These are phyloP conservation scores for Pelargonium cotyledonis DNA, from an alignment of 441 rosid species.

Conservation along the genomic window DNA sequence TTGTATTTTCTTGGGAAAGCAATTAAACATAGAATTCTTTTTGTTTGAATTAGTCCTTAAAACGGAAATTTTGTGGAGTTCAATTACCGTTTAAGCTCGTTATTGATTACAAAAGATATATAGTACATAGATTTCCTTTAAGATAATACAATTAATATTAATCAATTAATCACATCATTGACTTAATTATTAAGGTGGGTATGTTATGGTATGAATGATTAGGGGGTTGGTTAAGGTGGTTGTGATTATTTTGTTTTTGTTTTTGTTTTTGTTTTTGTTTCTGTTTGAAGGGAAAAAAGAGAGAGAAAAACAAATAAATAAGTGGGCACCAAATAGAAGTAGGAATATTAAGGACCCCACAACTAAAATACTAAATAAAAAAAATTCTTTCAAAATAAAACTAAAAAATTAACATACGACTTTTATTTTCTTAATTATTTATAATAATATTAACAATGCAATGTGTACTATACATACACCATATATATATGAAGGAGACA, in stretches of 20 bases:
- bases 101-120: too few species aligned
- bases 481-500: not conserved
- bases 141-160: not conserved
- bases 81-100: too few species aligned
- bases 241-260: not conserved
- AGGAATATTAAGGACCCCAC: slow-evolving; percentile 2
- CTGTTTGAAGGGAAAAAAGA: too few species aligned
- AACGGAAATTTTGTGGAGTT: too few species aligned
- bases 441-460: not conserved
- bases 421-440: not conserved
- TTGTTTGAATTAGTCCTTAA: too few species aligned
- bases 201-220: not conserved
- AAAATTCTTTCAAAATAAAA: too few species aligned
- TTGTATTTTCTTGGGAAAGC: too few species aligned
- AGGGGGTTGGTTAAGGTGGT: slow-evolving; percentile 4
- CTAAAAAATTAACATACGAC: not conserved
- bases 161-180: not conserved
- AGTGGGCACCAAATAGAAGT: not conserved
- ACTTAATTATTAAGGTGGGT: not conserved
- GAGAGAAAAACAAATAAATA: not conserved
- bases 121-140: too few species aligned
- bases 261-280: not conserved
- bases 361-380: not conserved
- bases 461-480: not conserved
- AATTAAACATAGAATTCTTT: too few species aligned